Base-by-base conservation (phyloP, 352 stramenopile species). In the Phytophthora citrophthora region DNA sequence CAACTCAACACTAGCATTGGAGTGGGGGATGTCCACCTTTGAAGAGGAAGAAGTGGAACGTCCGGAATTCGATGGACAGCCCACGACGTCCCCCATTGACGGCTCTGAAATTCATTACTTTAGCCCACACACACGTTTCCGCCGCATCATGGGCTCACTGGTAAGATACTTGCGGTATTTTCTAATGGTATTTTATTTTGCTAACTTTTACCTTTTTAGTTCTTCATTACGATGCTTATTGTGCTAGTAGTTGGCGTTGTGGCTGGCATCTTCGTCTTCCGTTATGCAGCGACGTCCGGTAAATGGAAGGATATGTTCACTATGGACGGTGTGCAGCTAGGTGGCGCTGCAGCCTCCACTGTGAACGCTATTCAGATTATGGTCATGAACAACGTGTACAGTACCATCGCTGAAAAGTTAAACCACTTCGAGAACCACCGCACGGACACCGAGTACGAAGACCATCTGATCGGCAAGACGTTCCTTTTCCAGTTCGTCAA, bases 381-480 rank as follows among this genome's bases (percentile, higher is more conserved):
- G 79, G 64, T 93, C 3, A 77, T 93, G 66, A 93, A 90, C 74
- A 83, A 74, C 34, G 65, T 93, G 26, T 93, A 93, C 63, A 84
- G 72, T 15, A 74, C 72, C 3, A 68, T 93, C 23, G 81, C 85
- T 5, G 60, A 74, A 24, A 77, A 76, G n/a, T 70, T 93, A 34
- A 93, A 93, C 61, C 74, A 81, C 20, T 91, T 70, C 16, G 97
- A 99, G 66, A 99, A 99, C 77, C 97, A 99, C 66, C 86, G 95
- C 55, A 99, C 97, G 0, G 95, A 99, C 66, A 97, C 95, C 2
- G 90, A 98, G 65, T 99, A 96, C 76, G 86, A 98, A 67, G 96
- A 98, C 57, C 83, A 97, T 54, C 57, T 94, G 62, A 93, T 94
- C 64, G 82, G 64, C 57, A 91, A 93, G 59, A 91, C 84, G 8